Evolutionary conservation across 2,329 filamentous ascomycete species (phyloP), one percentile per base, ranked within the genome.

Genomic region (Hymenoscyphus repandus): DNA sequence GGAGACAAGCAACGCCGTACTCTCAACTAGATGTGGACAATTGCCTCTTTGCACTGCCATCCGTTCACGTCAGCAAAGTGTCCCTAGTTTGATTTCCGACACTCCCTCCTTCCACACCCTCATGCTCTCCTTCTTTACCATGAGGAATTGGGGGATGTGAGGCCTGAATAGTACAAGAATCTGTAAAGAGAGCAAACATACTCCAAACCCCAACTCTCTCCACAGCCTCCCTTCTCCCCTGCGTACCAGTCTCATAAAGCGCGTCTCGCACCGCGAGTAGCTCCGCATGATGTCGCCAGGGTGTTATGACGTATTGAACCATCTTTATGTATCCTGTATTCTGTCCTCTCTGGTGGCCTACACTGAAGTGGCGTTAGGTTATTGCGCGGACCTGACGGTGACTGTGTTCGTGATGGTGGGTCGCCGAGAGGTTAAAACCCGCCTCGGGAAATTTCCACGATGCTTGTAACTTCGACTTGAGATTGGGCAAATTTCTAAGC

Each of bases 11-110:
- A 90, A 77, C 2, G 85, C 85, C 38, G 88, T 91, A 33, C 85
- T 87, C 69, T 92, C 88, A 48, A 92, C 79, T 68, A 90, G 76
- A 70, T 92, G 85, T 49, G 88, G 88, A 55, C 90, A 86, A 61
- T 81, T 81, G 57, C 83, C 83, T 65, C 86, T 80, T 62, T 85
- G 78, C 76, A 86, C 82, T 85, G 85, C 87, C 69, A 84, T 77
- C 84, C 80, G 45, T 76, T 73, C 22, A 48, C 33, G 45, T 78
- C 76, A 44, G 84, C 78, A 51, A 80, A 76, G 53, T 74, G 69
- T 61, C 73, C 71, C 53, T 68, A 65, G 49, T 64, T 62, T 55
- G 53, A 61, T 55, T 49, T 50, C 33, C 34, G 11, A 15, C 47
- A 56, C 34, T 37, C 80, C 80, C 64, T 83, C 78, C 61, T 83